phyloP scores from a whole-genome alignment of 805 yeast genomes.

The Candida namnaoensis region DNA sequence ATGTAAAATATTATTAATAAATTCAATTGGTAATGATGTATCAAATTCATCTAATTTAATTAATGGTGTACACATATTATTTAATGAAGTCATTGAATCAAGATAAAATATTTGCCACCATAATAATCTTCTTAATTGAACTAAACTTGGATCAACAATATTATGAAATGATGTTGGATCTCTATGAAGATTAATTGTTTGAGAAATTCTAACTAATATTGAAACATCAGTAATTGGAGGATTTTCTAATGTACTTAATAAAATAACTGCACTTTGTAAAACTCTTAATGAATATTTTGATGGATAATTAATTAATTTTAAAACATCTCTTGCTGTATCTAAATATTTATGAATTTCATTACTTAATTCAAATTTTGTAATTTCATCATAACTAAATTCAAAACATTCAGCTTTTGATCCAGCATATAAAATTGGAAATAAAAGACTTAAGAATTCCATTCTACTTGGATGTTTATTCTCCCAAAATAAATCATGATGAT shows the following conservation, averaged over 20 bases:
- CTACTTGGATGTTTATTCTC: slow-evolving; percentile 20
- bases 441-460: slow-evolving; percentile 36
- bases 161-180: slow-evolving; percentile 50
- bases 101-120: slow-evolving; percentile 63
- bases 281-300: slow-evolving; percentile 32
- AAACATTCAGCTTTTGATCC: slow-evolving; percentile 52
- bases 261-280: slow-evolving; percentile 37
- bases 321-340: slow-evolving; percentile 39
- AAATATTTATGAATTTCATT: slow-evolving; percentile 42
- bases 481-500: slow-evolving; percentile 44
- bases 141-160: slow-evolving; percentile 35
- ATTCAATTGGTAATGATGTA: slow-evolving; percentile 44
- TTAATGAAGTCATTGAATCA: slow-evolving; percentile 48
- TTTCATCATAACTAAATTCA: slow-evolving; percentile 37
- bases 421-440: slow-evolving; percentile 49
- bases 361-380: slow-evolving; percentile 19
- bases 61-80: slow-evolving; percentile 45
- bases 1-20: slow-evolving; percentile 28
- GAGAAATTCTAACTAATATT: slow-evolving; percentile 46
- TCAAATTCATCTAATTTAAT: slow-evolving; percentile 45
- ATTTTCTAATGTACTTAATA: slow-evolving; percentile 45
- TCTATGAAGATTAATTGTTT: slow-evolving; percentile 45
- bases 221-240: slow-evolving; percentile 50
- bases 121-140: slow-evolving; percentile 45
- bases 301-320: slow-evolving; percentile 42